Base-by-base conservation (phyloP, 202 grass and related monocot genomes). In the Eragrostis tef region DNA sequence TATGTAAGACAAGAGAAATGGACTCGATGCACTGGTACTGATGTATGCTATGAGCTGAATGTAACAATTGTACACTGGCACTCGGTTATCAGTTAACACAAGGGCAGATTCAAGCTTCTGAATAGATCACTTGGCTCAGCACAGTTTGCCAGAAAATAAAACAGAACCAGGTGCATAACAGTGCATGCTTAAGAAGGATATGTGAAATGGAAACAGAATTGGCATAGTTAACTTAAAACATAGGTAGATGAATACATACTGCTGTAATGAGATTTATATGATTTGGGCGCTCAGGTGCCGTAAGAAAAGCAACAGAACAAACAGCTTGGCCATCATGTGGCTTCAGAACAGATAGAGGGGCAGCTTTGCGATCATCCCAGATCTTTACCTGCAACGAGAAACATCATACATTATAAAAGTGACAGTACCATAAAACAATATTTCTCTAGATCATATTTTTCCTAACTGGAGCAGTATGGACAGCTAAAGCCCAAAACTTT, bases 181-280 rank as follows among this genome's bases (percentile, higher is more conserved):
- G 34, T 6, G 39, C 21, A 45, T 58, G 11, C 24, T 71, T 51
- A 34, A 85, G 71, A 74, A 75, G 43, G 11, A 34, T 16, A 51
- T 29, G 20, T 53, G 45, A 69, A 47, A 46, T 13, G 45, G 19
- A 52, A n/a, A 61, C 9, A 81, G 10, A 1, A 81, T 45, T 81
- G 21, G 26, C 62, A 71, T 22, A 67, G 27, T 36, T 24, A n/a
- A n/a, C n/a, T n/a, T n/a, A 31, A 69, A 73, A 11, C 74, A 48
- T 53, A 71, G 16, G 49, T 53, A 71, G 16, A 51, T 83, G 84
- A 85, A 80, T 41, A 65, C 85, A 65, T 93, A 99, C 96, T 13
- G 96, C 88, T 29, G 96, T 99, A 68, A 96, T 89, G 49, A 99
- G 96, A 90, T 99, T 96, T 70, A 99, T 96, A 81, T 99, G 96